Conservation (phyloP, 2,329 filamentous ascomycete genomes). For the Aspergillus pseudotamarii region DNA sequence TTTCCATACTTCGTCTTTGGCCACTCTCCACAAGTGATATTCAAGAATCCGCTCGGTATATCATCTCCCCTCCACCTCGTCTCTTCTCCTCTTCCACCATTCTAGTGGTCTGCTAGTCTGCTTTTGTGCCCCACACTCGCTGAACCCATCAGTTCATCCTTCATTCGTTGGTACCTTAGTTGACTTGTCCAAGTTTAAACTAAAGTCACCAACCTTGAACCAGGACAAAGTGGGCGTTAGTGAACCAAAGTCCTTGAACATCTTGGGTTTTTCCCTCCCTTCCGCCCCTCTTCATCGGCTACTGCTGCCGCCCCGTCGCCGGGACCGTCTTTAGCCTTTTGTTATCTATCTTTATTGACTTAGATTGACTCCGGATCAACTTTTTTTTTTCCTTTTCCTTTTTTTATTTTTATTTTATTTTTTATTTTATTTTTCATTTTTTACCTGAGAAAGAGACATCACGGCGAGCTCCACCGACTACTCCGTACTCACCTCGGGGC, state of each 20-base stretch:
- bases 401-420: background rate
- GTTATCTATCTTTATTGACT: slow-evolving; percentile 10
- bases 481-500: slow-evolving; percentile 23
- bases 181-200: slow-evolving; percentile 6
- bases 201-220: slow-evolving; percentile 14
- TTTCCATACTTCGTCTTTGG: background rate
- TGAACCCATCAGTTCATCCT: slow-evolving; percentile 15
- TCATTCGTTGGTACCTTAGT: slow-evolving; percentile 16
- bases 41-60: slow-evolving; percentile 4
- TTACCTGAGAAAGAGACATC: slow-evolving; percentile 6
- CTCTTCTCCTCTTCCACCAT: slow-evolving; percentile 2
- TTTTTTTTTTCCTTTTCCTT: background rate
- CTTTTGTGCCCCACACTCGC: slow-evolving; percentile 11
- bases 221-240: slow-evolving; percentile 7
- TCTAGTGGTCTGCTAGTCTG: slow-evolving; percentile 10
- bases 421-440: background rate
- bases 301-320: slow-evolving; percentile 12
- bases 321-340: slow-evolving; percentile 11
- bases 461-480: slow-evolving; percentile 20
- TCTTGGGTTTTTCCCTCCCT: slow-evolving; percentile 6
- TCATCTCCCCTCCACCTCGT: slow-evolving; percentile 5
- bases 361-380: slow-evolving; percentile 10
- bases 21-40: slow-evolving; percentile 1
- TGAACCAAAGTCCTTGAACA: slow-evolving; percentile 7
- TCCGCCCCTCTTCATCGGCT: slow-evolving; percentile 8